phyloP scores from a whole-genome alignment of 1,284 basidiomycete genomes.

The Leucoagaricus sp. region DNA sequence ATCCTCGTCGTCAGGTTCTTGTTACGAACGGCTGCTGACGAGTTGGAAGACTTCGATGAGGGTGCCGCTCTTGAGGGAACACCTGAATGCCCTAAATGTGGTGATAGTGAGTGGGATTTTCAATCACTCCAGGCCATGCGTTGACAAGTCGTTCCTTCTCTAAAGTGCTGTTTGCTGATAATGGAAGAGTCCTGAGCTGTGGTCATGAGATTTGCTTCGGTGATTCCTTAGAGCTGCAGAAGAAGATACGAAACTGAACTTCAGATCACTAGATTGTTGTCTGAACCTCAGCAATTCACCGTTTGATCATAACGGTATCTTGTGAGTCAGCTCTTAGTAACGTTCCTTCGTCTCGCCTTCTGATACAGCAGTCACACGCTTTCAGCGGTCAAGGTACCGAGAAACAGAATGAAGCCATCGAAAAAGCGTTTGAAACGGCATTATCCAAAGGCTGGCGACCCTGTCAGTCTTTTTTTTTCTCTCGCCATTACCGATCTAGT shows the following conservation, averaged over 20 bases:
- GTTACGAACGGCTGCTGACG: constrained; percentile 42
- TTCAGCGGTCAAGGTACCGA: constrained; percentile 56
- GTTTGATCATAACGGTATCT: constrained; percentile 56
- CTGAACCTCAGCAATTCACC: constrained; percentile 49
- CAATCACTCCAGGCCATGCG: too few species aligned
- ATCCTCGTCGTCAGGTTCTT: constrained; percentile 35
- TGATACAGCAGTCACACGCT: too few species aligned
- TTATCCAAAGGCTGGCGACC: constrained; percentile 57
- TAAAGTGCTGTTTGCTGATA: constrained; percentile 48
- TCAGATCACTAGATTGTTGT: constrained; percentile 50
- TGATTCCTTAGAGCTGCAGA: constrained; percentile 24
- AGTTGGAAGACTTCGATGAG: constrained; percentile 41
- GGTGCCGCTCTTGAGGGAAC: constrained; percentile 41
- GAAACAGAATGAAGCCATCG: constrained; percentile 50
- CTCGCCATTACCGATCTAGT: neutral
- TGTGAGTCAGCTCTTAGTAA: constrained; percentile 44
- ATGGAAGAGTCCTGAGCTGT: constrained; percentile 54
- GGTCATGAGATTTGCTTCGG: constrained; percentile 65
- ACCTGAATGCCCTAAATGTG: constrained; percentile 52
- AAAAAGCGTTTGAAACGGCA: constrained; percentile 58
- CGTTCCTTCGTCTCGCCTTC: too few species aligned
- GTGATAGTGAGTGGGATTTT: constrained; percentile 54
- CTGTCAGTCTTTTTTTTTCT: constrained; percentile 38
- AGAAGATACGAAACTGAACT: neutral
- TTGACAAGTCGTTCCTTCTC: neutral